phyloP scores from a whole-genome alignment of 202 grass and related monocot species.

The Schoenoplectus tabernaemontani region DNA sequence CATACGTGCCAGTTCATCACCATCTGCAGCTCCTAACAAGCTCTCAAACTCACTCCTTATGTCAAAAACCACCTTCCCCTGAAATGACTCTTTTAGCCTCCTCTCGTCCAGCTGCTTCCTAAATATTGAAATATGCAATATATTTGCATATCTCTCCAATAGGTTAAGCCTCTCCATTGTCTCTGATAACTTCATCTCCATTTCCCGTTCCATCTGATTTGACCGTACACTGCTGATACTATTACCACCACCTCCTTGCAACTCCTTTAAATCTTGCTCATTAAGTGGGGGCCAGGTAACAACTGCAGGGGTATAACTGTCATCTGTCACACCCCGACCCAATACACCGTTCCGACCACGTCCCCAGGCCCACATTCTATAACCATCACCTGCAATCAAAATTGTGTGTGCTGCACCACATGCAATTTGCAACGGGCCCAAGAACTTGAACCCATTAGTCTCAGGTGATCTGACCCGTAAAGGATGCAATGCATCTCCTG shows the following conservation, averaged over 20 bases:
- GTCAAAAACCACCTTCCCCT: constrained; percentile 68
- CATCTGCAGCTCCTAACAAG: constrained; percentile 51
- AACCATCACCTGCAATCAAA: constrained; percentile 87
- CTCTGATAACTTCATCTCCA: constrained; percentile 52
- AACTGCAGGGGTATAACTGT: constrained; percentile 67
- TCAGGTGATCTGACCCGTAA: constrained; percentile 69
- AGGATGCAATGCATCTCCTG: constrained; percentile 72
- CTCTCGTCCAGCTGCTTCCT: constrained; percentile 67
- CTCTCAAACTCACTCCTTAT: constrained; percentile 84
- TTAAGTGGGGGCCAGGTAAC: constrained; percentile 81
- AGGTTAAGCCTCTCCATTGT: constrained; percentile 58
- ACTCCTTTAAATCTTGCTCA: constrained; percentile 30
- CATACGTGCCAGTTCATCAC: constrained; percentile 62
- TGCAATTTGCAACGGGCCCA: constrained; percentile 54
- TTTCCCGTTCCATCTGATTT: constrained; percentile 24
- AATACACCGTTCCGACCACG: constrained; percentile 83
- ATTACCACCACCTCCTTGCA: not conserved
- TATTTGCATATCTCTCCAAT: constrained; percentile 79
- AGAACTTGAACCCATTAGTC: constrained; percentile 63
- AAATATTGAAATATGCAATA: constrained; percentile 92
- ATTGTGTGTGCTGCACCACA: constrained; percentile 95
- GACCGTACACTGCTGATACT: constrained; percentile 27
- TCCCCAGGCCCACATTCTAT: constrained; percentile 93
- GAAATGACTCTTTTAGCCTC: constrained; percentile 46
- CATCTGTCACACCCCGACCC: constrained; percentile 47